These are phyloP conservation scores for Mychonastes homosphaera DNA, from an alignment of 139 green algal species.

Conservation along the genomic window DNA sequence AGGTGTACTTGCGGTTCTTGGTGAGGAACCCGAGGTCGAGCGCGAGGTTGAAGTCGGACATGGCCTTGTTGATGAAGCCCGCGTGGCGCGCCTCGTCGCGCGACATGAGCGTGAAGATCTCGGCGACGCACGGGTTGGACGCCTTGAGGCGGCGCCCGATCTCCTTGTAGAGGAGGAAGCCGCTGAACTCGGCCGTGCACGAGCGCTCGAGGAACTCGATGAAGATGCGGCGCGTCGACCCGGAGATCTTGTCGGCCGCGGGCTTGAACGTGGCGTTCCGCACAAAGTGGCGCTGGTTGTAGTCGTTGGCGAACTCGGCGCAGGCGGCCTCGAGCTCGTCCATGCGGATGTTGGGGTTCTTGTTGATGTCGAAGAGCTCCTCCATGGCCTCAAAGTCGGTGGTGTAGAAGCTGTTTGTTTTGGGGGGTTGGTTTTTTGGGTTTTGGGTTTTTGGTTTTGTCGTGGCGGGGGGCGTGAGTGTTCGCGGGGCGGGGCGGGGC, in stretches of 20 bases:
- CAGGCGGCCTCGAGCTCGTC: conserved; percentile 73
- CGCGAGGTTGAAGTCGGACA: conserved; percentile 52
- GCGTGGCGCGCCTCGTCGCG: conserved; percentile 97
- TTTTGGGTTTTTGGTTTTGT: too few species aligned
- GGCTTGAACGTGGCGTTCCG: conserved; percentile 91
- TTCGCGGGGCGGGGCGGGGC: too few species aligned
- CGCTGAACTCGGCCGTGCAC: conserved; percentile 98
- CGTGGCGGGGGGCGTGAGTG: too few species aligned
- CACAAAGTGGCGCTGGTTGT: conserved; percentile 99
- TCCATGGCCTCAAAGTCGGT: conserved; percentile 99
- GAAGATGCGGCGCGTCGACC: conserved; percentile 87
- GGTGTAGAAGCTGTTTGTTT: too few species aligned
- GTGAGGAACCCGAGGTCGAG: conserved; percentile 93
- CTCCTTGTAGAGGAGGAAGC: conserved; percentile 99
- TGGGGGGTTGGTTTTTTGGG: too few species aligned
- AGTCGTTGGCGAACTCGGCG: conserved; percentile 94
- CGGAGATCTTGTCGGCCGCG: conserved; percentile 80
- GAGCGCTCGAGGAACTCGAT: conserved; percentile 99
- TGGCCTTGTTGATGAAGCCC: conserved; percentile 96
- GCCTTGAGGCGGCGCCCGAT: conserved; percentile 92
- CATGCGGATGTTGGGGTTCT: conserved; percentile 90
- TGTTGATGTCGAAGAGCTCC: conserved; percentile 82
- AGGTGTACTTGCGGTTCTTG: conserved; percentile 76
- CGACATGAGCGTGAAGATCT: conserved; percentile 95
- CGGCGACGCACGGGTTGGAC: conserved; percentile 76